phyloP scores from a whole-genome alignment of 2,329 filamentous ascomycete species.

The Iodosphaeria phyllophila region DNA sequence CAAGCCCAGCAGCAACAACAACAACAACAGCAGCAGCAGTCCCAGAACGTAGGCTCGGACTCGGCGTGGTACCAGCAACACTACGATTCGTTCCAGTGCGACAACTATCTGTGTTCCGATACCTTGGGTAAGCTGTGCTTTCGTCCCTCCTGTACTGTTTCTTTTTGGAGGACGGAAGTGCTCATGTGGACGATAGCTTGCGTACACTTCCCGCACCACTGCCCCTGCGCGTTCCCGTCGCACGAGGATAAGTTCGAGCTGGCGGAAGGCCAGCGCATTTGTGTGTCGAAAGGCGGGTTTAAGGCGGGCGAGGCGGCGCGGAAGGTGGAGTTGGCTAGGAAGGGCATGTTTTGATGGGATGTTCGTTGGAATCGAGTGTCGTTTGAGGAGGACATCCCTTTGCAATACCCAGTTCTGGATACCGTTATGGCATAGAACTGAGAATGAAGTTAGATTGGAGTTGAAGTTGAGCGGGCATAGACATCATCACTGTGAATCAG shows the following conservation, averaged over 20 bases:
- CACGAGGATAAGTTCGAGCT: conserved; percentile 64
- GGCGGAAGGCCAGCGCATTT: conserved; percentile 53
- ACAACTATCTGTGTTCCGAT: conserved; percentile 85
- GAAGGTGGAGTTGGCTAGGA: conserved; percentile 65
- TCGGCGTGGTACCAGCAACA: conserved; percentile 46
- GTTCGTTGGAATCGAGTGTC: no score
- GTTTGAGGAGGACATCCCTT: no score
- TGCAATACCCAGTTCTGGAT: no score
- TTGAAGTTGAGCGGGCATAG: no score
- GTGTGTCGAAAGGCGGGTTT: conserved; percentile 58
- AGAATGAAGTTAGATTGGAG: no score
- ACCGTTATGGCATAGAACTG: no score
- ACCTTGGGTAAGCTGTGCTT: conserved; percentile 41
- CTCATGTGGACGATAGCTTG: no score
- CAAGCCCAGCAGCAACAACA: conserved; percentile 23
- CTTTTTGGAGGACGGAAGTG: neutral
- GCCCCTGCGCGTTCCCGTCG: conserved; percentile 68
- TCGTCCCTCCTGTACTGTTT: neutral
- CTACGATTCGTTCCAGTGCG: conserved; percentile 51
- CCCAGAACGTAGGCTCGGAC: conserved; percentile 72
- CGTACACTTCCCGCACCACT: conserved; percentile 93
- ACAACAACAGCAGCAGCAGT: conserved; percentile 32
- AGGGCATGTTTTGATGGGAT: conserved; percentile 54
- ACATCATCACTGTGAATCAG: no score
- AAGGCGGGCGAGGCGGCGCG: conserved; percentile 50